These are phyloP conservation scores for Porogramme epimiltina DNA, from an alignment of 1,284 basidiomycete genomes.

Conservation along the genomic window DNA sequence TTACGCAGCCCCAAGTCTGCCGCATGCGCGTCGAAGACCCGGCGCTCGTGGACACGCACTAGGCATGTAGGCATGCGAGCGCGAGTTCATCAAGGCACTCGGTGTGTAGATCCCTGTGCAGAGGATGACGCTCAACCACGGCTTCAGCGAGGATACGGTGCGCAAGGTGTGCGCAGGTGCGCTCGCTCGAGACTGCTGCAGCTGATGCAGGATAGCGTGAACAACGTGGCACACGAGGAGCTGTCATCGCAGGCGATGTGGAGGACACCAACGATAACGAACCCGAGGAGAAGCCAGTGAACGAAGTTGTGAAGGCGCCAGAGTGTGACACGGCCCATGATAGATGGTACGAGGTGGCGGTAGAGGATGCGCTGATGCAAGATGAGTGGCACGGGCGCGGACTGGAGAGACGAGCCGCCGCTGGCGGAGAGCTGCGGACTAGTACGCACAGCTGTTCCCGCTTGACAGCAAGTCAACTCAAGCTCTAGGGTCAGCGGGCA, in stretches of 20 bases:
- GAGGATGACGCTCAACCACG: conserved; percentile 27
- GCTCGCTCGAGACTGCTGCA: conserved; percentile 21
- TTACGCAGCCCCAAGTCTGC: too few relatives aligned
- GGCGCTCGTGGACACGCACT: conserved; percentile 7
- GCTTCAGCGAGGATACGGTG: conserved; percentile 22
- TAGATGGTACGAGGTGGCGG: conserved; percentile 6
- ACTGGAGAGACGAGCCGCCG: background rate
- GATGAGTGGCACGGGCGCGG: background rate
- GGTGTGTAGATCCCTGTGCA: conserved; percentile 19
- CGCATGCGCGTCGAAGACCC: too few relatives aligned
- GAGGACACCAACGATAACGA: background rate
- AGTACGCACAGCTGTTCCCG: background rate
- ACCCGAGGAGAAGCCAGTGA: background rate
- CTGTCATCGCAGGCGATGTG: background rate
- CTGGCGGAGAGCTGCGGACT: conserved; percentile 18
- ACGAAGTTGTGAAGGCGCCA: conserved; percentile 6
- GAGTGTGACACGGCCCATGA: background rate
- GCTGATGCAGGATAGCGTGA: conserved; percentile 18
- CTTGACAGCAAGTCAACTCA: background rate
- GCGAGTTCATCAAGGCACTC: conserved; percentile 13
- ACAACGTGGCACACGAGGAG: conserved; percentile 20
- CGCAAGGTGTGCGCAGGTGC: conserved; percentile 13
- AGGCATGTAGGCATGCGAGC: conserved; percentile 15
- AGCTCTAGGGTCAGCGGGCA: background rate
- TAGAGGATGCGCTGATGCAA: conserved; percentile 10